Conservation (phyloP, 2,329 filamentous ascomycete species). For the Biscogniauxia marginata region DNA sequence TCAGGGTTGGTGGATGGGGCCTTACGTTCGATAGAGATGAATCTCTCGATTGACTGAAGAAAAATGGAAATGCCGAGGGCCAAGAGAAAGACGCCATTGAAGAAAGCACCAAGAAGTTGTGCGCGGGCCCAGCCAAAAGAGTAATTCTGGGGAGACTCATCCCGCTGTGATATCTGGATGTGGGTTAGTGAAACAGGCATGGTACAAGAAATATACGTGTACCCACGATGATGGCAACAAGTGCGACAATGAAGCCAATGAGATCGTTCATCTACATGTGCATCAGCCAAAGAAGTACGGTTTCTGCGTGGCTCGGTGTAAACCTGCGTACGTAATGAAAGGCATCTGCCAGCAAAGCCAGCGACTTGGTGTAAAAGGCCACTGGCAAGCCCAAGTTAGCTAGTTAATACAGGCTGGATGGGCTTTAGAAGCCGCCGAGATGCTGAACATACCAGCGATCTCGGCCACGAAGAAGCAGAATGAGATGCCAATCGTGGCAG, state of each 20-base stretch:
- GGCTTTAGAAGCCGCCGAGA: background rate
- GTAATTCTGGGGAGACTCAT: conserved; percentile 55
- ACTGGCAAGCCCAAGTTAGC: conserved; percentile 18
- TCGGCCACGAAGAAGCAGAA: conserved; percentile 52
- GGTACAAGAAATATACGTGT: background rate
- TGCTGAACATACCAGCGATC: conserved; percentile 44
- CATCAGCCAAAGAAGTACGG: background rate
- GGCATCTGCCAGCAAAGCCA: conserved; percentile 73
- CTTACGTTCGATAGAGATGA: conserved; percentile 55
- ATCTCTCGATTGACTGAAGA: conserved; percentile 71
- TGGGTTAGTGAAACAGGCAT: conserved; percentile 10
- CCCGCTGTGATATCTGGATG: conserved; percentile 54
- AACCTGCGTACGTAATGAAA: conserved; percentile 67
- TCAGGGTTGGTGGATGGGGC: background rate
- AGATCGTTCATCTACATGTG: conserved; percentile 59
- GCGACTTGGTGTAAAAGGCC: conserved; percentile 57
- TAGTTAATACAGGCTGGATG: conserved; percentile 5
- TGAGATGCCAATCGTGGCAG: conserved; percentile 48
- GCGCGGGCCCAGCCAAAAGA: conserved; percentile 78
- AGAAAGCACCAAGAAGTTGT: conserved; percentile 72
- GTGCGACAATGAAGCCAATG: conserved; percentile 65
- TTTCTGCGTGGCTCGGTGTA: background rate
- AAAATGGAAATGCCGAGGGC: conserved; percentile 71
- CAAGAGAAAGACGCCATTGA: conserved; percentile 74
- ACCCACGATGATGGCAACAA: conserved; percentile 61